Base-by-base conservation (phyloP, 2,329 filamentous ascomycete species). In the Aquanectria penicillioides region DNA sequence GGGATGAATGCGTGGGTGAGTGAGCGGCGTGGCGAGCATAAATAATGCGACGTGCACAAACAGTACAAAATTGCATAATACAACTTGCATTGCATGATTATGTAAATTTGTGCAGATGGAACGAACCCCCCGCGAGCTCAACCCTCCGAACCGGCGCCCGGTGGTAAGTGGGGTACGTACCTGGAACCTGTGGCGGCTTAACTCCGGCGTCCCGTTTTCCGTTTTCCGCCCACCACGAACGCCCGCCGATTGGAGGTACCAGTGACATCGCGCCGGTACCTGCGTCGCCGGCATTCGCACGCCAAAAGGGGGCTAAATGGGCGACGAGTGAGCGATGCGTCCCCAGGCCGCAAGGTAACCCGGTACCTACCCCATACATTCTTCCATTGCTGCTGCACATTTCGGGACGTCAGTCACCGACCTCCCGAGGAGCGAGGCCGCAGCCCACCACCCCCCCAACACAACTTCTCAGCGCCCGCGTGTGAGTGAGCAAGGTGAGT, bases 181-280 rank as follows among this genome's bases (percentile, higher is more conserved):
- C 44, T 29, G 26, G 26, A 29, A 29, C 26, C n/a, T n/a, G n/a
- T 53, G 65, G 63, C 57, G 64, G 52, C 54, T 51, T 68, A 67
- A 62, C 63, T 67, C 65, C 65, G 65, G 43, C 53, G 51, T 54
- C 63, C 22, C 64, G 65, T 55, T 29, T 55, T 31, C 59, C 55
- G 55, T 48, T 55, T 54, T 43, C 33, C 33, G 55, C 49, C 18
- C 36, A 17, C 25, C 47, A 25, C 40, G 41, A 41, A 53, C 34
- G 20, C 37, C 43, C 37, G 3, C 37, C 33, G 12, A 29, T 29
- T n/a, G n/a, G n/a, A n/a, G 29, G 41, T 46, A 46, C 41, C 26
- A 46, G 28, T 18, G 29, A 46, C 41, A 46, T 46, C 26, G 41
- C 17, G 13, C 23, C 26, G 41, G 41, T 20, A 46, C 6, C 17